Percentiles rank a stretch among this genome's conserved stretches.
Conservation (phyloP, 2,329 filamentous ascomycete genomes). For the Biscogniauxia marginata region DNA sequence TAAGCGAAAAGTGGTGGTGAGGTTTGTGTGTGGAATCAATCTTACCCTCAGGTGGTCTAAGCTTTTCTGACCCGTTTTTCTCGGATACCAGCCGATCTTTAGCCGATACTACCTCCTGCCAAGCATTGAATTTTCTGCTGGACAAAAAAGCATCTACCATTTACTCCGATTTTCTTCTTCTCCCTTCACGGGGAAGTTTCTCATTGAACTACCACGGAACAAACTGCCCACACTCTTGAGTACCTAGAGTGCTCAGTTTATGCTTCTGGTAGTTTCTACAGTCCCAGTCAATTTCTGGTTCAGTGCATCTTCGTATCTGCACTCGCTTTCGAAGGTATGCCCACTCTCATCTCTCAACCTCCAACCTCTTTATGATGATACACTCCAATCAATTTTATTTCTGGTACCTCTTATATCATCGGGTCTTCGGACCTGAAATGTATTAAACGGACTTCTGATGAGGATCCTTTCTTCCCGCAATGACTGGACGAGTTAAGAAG, state of each 20-base stretch:
- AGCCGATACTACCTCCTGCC: not conserved
- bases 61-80: conserved; percentile 1
- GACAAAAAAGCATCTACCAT: conserved; percentile 3
- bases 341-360: conserved; percentile 12
- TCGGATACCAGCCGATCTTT: not conserved
- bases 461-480: conserved; percentile 10
- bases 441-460: conserved; percentile 86
- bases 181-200: too few species aligned
- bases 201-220: too few species aligned
- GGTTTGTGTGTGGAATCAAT: conserved; percentile 25
- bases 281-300: conserved; percentile 9
- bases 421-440: conserved; percentile 64
- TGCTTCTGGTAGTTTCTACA: conserved; percentile 1
- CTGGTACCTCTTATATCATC: conserved; percentile 98
- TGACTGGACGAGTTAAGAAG: not conserved
- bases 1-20: conserved; percentile 11
- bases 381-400: conserved; percentile 62
- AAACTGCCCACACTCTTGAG: too few species aligned
- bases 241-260: not conserved
- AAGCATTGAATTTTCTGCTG: not conserved
- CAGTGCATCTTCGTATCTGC: conserved; percentile 1
- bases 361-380: conserved; percentile 66
- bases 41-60: conserved; percentile 17
- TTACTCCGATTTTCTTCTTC: conserved; percentile 13
- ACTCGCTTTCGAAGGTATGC: conserved; percentile 36